Evolutionary conservation across 208 protist genomes (phyloP).

Genomic region (Hexamita inflata): DNA sequence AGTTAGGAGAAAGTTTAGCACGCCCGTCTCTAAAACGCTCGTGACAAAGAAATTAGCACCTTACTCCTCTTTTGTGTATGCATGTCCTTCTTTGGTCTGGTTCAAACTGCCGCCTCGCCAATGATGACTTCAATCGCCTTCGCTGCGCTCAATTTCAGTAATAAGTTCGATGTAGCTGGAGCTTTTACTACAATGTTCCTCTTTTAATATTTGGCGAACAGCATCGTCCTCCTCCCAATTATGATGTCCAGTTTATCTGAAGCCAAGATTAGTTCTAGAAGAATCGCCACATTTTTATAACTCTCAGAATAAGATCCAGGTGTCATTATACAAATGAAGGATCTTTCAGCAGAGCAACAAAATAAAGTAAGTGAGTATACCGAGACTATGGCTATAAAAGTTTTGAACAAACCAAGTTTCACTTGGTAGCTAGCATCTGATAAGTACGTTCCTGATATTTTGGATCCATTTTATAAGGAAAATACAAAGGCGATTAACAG

Average conservation of each 20-base stretch:
- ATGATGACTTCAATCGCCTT: slow-evolving; percentile 28
- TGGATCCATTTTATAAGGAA: slow-evolving; percentile 19
- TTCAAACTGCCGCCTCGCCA: background rate
- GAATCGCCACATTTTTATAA: slow-evolving; percentile 30
- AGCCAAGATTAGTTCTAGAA: slow-evolving; percentile 15
- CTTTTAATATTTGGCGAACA: slow-evolving; percentile 14
- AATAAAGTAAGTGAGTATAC: no score
- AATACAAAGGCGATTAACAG: no score
- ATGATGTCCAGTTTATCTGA: slow-evolving; percentile 7
- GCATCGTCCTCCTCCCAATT: background rate
- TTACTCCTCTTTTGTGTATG: background rate
- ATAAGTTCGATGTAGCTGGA: background rate
- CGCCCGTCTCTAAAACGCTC: slow-evolving; percentile 27
- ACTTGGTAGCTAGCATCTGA: background rate
- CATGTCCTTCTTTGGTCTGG: background rate
- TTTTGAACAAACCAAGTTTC: slow-evolving; percentile 4
- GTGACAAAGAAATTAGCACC: slow-evolving; percentile 23
- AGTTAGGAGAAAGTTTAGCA: slow-evolving; percentile 50
- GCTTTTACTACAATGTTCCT: slow-evolving; percentile 26
- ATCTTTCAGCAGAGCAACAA: background rate
- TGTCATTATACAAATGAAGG: background rate
- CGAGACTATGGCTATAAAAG: slow-evolving; percentile 10
- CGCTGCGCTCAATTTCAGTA: background rate
- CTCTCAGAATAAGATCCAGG: slow-evolving; percentile 1
- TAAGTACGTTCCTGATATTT: background rate